phyloP scores from a whole-genome alignment of 2,329 filamentous ascomycete genomes.

The Calonectria henricotiae region DNA sequence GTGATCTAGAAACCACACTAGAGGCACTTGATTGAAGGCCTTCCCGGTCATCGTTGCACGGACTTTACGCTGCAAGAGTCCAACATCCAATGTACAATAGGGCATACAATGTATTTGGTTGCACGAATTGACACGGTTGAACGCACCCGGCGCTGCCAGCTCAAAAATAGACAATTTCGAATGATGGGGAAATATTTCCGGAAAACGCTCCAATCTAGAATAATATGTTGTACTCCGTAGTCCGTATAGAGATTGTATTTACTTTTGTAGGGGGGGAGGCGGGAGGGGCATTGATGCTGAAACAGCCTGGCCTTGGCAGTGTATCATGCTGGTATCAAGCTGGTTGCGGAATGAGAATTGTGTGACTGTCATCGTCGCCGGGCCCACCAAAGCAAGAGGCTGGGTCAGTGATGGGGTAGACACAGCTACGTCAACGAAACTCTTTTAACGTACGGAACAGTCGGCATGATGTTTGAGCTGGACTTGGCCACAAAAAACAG shows the following conservation, averaged over 20 bases:
- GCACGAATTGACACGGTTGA: not conserved
- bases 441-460: not conserved
- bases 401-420: not conserved
- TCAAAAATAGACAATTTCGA: not conserved
- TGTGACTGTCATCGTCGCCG: not conserved
- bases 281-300: not conserved
- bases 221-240: not conserved
- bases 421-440: not conserved
- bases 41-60: too few relatives aligned
- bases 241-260: not conserved
- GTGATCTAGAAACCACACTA: too few relatives aligned
- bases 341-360: not conserved
- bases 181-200: too few relatives aligned
- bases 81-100: not conserved
- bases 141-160: not conserved
- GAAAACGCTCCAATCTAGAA: not conserved
- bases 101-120: not conserved
- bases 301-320: not conserved
- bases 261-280: not conserved
- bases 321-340: not conserved
- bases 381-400: too few relatives aligned
- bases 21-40: too few relatives aligned
- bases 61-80: not conserved
- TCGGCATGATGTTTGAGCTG: not conserved
- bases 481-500: not conserved